Evolutionary conservation across 148 eudicot genomes (phyloP), one percentile per base, ranked within the genome.

Genomic region (Chenopodium suecicum): DNA sequence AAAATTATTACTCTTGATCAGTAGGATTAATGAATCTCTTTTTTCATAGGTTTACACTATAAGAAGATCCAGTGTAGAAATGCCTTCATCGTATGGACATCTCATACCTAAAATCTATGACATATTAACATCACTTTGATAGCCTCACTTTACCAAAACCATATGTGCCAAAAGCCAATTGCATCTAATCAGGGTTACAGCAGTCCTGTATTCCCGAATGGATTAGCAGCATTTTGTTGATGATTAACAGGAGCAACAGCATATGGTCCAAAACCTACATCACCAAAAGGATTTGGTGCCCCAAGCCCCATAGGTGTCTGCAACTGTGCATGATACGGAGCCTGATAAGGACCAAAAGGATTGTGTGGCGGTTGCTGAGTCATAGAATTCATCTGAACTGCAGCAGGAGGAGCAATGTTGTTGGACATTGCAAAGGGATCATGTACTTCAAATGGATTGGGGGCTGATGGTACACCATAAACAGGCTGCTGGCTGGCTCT

Each of bases 391-490:
- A 94, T 92, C 82, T 92, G 97, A 81, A 91, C 98, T 17, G 92
- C 76, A 27, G 90, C 63, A 47, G 95, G 89, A 74, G 92, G 83
- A 62, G 96, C 85, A 19, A 90, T 66, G 62, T 74, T 86, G 79
- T 85, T 91, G 1, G 98, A 89, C 84, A 92, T 75, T 31, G 93
- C 86, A 87, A 97, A 97, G 29, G 99, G 98, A 75, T 97, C 98
- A 0, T 88, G 82, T 1, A 79, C 92, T 89, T 90, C 98, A 81
- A 94, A 94, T 50, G 98, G 98, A 58, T 94, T 94, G 31, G 91
- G 97, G 22, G 94, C 98, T 63, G 94, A 95, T 56, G 94, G 95
- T 20, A 89, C 65, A 78, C 94, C 98, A 80, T 94, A 94, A 6
- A 82, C 85, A 5, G 98, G 91, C 79, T 91, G 98, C 87, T 89